Evolutionary conservation across 345 rosid species (phyloP).

Genomic region (Citrus sp.): DNA sequence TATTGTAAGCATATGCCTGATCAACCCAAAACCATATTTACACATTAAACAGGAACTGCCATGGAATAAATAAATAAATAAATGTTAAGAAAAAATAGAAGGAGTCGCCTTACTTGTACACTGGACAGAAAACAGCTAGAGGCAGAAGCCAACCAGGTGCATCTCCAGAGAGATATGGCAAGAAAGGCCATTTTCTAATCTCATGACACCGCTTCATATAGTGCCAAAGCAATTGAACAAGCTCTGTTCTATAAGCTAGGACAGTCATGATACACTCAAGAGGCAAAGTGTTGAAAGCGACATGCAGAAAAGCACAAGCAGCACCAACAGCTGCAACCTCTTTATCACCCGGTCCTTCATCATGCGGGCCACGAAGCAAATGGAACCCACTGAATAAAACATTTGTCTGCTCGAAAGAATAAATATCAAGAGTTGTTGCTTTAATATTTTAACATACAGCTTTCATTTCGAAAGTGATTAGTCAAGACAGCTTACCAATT

Average conservation of each 20-base stretch:
- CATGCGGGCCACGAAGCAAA: constrained; percentile 27
- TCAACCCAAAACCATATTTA: constrained; percentile 21
- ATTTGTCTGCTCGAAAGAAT: constrained; percentile 58
- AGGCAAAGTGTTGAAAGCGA: constrained; percentile 69
- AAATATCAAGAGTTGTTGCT: constrained; percentile 11
- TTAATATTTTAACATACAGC: constrained; percentile 6
- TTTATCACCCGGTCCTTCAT: constrained; percentile 49
- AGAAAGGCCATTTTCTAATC: constrained; percentile 74
- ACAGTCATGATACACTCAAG: constrained; percentile 83
- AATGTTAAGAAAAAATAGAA: not conserved
- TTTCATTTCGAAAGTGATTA: constrained; percentile 16
- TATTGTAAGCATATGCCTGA: constrained; percentile 97
- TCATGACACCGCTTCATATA: constrained; percentile 89
- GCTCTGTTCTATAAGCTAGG: constrained; percentile 93
- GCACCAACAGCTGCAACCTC: constrained; percentile 83
- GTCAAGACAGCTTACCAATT: constrained; percentile 60
- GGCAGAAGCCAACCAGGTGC: constrained; percentile 95
- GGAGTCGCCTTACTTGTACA: constrained; percentile 72
- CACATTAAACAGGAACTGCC: not conserved
- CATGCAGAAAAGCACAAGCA: constrained; percentile 90
- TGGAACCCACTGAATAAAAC: constrained; percentile 61
- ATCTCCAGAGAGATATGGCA: constrained; percentile 69
- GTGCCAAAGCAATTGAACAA: constrained; percentile 87
- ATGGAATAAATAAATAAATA: not conserved
- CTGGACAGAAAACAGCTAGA: constrained; percentile 92